These are phyloP conservation scores for Salix arbutifolia DNA, from an alignment of 345 rosid genomes.

Conservation along the genomic window DNA sequence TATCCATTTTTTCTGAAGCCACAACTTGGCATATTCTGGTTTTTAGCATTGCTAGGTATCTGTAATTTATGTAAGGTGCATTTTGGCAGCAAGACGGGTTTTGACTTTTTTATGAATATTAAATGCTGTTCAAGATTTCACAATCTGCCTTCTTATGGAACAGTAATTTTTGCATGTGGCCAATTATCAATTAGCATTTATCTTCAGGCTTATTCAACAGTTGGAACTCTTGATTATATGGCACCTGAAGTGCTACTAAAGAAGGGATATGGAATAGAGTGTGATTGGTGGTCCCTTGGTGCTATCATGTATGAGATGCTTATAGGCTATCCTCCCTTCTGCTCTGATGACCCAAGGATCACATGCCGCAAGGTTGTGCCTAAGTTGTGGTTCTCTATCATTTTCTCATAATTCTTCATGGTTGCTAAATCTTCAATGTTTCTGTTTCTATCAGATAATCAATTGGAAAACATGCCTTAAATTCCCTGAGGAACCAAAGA, in stretches of 20 bases:
- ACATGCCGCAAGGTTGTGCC: slow-evolving; percentile 85
- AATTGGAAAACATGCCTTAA: slow-evolving; percentile 92
- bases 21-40: background rate
- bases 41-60: background rate
- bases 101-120: background rate
- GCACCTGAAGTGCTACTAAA: slow-evolving; percentile 94
- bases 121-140: background rate
- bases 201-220: slow-evolving; percentile 90
- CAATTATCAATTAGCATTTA: slow-evolving; percentile 8
- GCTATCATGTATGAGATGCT: slow-evolving; percentile 98
- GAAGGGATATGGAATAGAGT: slow-evolving; percentile 97
- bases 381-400: slow-evolving; percentile 15
- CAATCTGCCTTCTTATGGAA: slow-evolving; percentile 1
- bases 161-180: slow-evolving; percentile 10
- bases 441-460: slow-evolving; percentile 55
- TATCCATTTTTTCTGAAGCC: slow-evolving; percentile 4
- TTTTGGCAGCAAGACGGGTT: background rate
- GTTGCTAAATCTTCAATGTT: slow-evolving; percentile 21
- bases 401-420: slow-evolving; percentile 6
- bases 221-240: slow-evolving; percentile 99
- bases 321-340: slow-evolving; percentile 94
- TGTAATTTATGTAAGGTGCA: background rate
- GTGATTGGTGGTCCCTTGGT: slow-evolving; percentile 99
- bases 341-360: slow-evolving; percentile 91
- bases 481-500: slow-evolving; percentile 87